Conservation (phyloP, 2,329 filamentous ascomycete genomes). For the Penicillium nordicum region DNA sequence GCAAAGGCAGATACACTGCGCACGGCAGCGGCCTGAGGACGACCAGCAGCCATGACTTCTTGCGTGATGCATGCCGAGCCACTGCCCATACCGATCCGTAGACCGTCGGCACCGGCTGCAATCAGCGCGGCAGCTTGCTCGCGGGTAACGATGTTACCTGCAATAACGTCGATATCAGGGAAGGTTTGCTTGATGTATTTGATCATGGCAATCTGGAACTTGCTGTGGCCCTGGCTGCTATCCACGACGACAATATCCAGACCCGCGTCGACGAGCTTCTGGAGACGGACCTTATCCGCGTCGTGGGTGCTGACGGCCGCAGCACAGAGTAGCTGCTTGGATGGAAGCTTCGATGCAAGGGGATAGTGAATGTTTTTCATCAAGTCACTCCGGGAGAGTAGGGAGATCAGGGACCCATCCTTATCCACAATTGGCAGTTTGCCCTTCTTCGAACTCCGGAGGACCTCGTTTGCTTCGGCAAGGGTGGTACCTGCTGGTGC, state of each 20-base stretch:
- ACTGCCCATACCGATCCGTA: slow-evolving; percentile 98
- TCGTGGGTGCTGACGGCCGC: slow-evolving; percentile 93
- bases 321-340: slow-evolving; percentile 94
- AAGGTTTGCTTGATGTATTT: slow-evolving; percentile 88
- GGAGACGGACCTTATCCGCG: slow-evolving; percentile 81
- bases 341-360: slow-evolving; percentile 91
- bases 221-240: slow-evolving; percentile 95
- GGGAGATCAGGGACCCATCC: slow-evolving; percentile 79
- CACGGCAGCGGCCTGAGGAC: slow-evolving; percentile 90
- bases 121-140: slow-evolving; percentile 93
- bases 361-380: slow-evolving; percentile 99
- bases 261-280: slow-evolving; percentile 87
- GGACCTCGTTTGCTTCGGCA: slow-evolving; percentile 83
- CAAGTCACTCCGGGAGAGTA: slow-evolving; percentile 89
- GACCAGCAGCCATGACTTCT: slow-evolving; percentile 98
- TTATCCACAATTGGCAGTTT: slow-evolving; percentile 91
- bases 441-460: slow-evolving; percentile 96
- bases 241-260: slow-evolving; percentile 94
- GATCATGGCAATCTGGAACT: slow-evolving; percentile 98
- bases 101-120: slow-evolving; percentile 87
- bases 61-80: slow-evolving; percentile 98
- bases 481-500: slow-evolving; percentile 79
- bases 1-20: slow-evolving; percentile 88
- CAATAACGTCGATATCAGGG: slow-evolving; percentile 87
- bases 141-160: slow-evolving; percentile 95